Conservation (phyloP, 768 basidiomycete genomes). For the Agrocybe pediades region DNA sequence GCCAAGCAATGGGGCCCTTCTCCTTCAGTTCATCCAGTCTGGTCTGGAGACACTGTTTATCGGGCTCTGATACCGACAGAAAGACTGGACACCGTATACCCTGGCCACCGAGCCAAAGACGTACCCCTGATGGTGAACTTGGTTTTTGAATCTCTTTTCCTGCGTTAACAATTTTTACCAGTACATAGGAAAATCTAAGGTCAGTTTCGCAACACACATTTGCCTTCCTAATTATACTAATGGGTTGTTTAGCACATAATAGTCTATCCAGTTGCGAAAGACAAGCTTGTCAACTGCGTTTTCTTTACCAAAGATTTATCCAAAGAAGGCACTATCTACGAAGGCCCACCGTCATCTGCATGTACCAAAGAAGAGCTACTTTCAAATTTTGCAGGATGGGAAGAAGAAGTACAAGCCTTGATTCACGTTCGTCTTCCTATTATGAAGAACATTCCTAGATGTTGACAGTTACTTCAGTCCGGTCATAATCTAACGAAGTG, state of each 20-base stretch:
- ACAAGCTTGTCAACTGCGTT: slow-evolving; percentile 50
- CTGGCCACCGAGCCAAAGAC: slow-evolving; percentile 29
- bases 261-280: slow-evolving; percentile 52
- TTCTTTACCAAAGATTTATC: slow-evolving; percentile 31
- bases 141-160: too few relatives aligned
- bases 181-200: slow-evolving; percentile 34
- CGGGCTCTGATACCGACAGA: slow-evolving; percentile 33
- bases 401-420: slow-evolving; percentile 45
- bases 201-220: slow-evolving; percentile 54
- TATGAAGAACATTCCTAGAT: not conserved
- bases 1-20: slow-evolving; percentile 9
- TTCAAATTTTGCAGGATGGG: slow-evolving; percentile 41
- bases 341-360: slow-evolving; percentile 17
- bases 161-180: too few relatives aligned
- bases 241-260: slow-evolving; percentile 41
- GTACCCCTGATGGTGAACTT: slow-evolving; percentile 28
- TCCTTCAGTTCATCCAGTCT: slow-evolving; percentile 32
- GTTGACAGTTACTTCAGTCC: slow-evolving; percentile 23
- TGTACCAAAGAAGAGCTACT: slow-evolving; percentile 38
- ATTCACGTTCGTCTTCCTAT: slow-evolving; percentile 34
- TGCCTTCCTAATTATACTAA: slow-evolving; percentile 30
- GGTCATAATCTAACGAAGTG: slow-evolving; percentile 39
- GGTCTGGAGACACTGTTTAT: slow-evolving; percentile 40
- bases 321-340: slow-evolving; percentile 35
- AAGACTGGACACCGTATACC: slow-evolving; percentile 23